Conservation (phyloP, 1,284 basidiomycete genomes). For the Schizopora paradoxa region DNA sequence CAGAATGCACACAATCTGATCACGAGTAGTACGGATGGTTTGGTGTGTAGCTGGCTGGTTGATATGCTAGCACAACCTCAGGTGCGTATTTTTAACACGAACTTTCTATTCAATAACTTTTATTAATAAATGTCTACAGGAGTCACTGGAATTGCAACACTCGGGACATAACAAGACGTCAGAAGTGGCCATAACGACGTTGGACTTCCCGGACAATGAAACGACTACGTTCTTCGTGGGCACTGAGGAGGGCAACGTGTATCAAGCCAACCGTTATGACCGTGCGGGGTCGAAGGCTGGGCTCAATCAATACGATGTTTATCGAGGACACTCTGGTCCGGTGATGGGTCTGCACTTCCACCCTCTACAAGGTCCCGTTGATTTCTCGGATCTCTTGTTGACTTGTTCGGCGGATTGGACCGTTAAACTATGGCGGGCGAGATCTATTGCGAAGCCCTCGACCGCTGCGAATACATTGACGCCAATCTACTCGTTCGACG, state of each 20-base stretch:
- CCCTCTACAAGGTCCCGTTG: constrained; percentile 82
- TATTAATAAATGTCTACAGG: constrained; percentile 43
- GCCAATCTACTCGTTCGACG: constrained; percentile 90
- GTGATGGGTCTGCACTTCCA: constrained; percentile 95
- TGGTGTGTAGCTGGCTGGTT: constrained; percentile 95
- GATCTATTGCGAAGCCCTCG: constrained; percentile 56
- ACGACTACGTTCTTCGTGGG: constrained; percentile 95
- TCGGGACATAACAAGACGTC: constrained; percentile 90
- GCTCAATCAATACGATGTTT: constrained; percentile 85
- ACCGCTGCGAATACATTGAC: constrained; percentile 52
- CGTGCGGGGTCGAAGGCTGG: constrained; percentile 95
- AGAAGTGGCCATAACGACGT: constrained; percentile 88
- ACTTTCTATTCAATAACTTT: constrained; percentile 7
- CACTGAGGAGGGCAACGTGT: constrained; percentile 95
- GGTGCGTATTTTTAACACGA: constrained; percentile 36
- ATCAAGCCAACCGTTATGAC: constrained; percentile 93
- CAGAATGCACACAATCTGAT: constrained; percentile 98
- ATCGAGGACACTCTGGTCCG: constrained; percentile 88
- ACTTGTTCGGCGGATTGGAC: constrained; percentile 94
- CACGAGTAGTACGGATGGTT: constrained; percentile 93
- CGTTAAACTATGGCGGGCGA: constrained; percentile 88
- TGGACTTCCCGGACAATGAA: constrained; percentile 93
- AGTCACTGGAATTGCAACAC: constrained; percentile 85
- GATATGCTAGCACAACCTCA: constrained; percentile 98
- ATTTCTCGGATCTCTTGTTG: constrained; percentile 93